Evolutionary conservation across 2,329 filamentous ascomycete genomes (phyloP).

Genomic region (Neonectria punicea): DNA sequence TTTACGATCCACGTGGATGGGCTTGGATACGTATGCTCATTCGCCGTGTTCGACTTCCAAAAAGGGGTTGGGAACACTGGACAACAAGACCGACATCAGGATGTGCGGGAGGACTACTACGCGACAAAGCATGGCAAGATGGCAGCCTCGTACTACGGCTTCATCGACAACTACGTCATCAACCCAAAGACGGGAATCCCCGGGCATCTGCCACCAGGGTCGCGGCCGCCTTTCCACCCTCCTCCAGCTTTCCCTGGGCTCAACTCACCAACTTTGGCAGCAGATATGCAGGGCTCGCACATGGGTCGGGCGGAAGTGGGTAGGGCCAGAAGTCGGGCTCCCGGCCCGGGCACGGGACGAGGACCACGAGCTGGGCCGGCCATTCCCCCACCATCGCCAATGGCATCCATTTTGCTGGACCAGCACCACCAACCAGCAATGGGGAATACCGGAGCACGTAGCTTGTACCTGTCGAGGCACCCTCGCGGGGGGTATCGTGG

Average conservation of each 20-base stretch:
- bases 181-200: constrained; percentile 76
- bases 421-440: constrained; percentile 77
- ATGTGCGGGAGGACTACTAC: constrained; percentile 91
- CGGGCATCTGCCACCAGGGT: constrained; percentile 66
- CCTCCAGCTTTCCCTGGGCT: constrained; percentile 80
- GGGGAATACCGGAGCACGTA: constrained; percentile 57
- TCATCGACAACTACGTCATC: constrained; percentile 89
- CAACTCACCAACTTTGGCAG: constrained; percentile 68
- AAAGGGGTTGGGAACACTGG: constrained; percentile 69
- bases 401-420: constrained; percentile 79
- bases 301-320: constrained; percentile 56
- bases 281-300: constrained; percentile 65
- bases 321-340: constrained; percentile 54
- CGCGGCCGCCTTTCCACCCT: constrained; percentile 72
- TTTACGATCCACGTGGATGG: constrained; percentile 98
- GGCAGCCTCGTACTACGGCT: constrained; percentile 96
- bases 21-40: constrained; percentile 94
- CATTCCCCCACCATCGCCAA: constrained; percentile 68
- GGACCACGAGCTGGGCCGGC: constrained; percentile 48
- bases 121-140: constrained; percentile 97
- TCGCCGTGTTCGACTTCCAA: constrained; percentile 97
- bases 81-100: constrained; percentile 56
- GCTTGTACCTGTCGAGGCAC: constrained; percentile 58
- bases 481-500: constrained; percentile 57
- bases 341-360: constrained; percentile 46